A percentile compares a stretch with the other conserved stretches of the same genome.
These are phyloP conservation scores for Aspergillus novofumigatus DNA, from an alignment of 2,329 filamentous ascomycete species.

Conservation along the genomic window DNA sequence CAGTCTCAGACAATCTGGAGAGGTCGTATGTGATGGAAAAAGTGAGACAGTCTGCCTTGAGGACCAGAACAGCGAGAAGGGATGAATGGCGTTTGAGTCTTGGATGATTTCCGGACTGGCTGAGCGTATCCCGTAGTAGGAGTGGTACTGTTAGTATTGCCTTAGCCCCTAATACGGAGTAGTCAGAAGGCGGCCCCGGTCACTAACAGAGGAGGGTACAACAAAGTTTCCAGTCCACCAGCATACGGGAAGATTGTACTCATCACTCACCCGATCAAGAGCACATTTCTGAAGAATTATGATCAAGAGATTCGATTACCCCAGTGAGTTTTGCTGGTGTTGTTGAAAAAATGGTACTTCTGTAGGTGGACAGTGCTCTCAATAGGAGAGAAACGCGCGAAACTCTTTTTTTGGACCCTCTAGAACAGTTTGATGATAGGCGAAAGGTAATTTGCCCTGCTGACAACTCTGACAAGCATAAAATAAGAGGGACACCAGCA, in stretches of 20 bases:
- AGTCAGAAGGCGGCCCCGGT: conserved; percentile 4
- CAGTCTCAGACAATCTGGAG: neutral
- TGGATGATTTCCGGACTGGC: neutral
- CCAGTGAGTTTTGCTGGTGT: neutral
- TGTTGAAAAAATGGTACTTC: neutral
- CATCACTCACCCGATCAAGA: neutral
- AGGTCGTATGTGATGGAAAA: neutral
- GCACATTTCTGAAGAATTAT: neutral
- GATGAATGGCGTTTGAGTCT: neutral
- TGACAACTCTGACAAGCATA: neutral
- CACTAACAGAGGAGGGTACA: neutral
- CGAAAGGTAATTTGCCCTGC: neutral
- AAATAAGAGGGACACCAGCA: neutral
- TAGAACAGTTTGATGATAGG: neutral
- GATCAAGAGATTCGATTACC: neutral
- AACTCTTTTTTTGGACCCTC: neutral
- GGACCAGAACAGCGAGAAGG: neutral
- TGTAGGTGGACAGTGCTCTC: neutral
- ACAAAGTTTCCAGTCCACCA: neutral
- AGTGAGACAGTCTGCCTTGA: neutral
- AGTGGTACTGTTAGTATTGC: neutral
- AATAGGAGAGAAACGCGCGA: neutral
- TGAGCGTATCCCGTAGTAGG: neutral
- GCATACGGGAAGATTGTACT: neutral
- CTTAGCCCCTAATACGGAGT: conserved; percentile 6